These are phyloP conservation scores for Aureobasidium lini DNA, from an alignment of 2,329 filamentous ascomycete genomes.

Conservation along the genomic window DNA sequence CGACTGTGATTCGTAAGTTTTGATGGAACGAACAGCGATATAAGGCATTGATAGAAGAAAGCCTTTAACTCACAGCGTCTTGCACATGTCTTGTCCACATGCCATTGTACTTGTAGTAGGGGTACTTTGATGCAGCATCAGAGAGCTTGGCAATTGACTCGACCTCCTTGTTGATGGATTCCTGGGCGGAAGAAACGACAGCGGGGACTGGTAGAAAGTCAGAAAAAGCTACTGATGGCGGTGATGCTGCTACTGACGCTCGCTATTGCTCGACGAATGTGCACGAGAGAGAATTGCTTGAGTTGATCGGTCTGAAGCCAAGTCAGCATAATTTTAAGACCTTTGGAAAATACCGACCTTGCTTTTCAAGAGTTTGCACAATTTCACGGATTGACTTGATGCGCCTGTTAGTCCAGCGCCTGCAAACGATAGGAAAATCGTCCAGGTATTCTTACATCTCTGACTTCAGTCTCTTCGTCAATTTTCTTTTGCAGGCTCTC, in stretches of 20 bases:
- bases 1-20: conserved; percentile 32
- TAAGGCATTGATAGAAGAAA: neutral
- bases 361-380: conserved; percentile 72
- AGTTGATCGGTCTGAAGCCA: conserved; percentile 55
- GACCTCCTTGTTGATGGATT: conserved; percentile 63
- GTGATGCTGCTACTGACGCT: conserved; percentile 40
- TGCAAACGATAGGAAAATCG: conserved; percentile 22
- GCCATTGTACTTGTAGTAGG: conserved; percentile 96
- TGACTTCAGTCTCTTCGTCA: conserved; percentile 74
- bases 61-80: conserved; percentile 53
- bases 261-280: conserved; percentile 70
- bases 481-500: conserved; percentile 80
- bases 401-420: neutral
- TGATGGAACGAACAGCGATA: neutral
- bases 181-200: conserved; percentile 62
- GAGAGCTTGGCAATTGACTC: conserved; percentile 63
- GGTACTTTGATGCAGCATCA: conserved; percentile 69
- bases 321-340: neutral
- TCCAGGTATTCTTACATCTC: conserved; percentile 50
- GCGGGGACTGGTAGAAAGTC: conserved; percentile 47
- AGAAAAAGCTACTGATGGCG: neutral
- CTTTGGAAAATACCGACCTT: conserved; percentile 40
- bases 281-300: conserved; percentile 81
- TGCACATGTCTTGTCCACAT: conserved; percentile 82
- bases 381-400: conserved; percentile 65